Conservation (phyloP, 1,284 basidiomycete species). For the Rhodotorula mucilaginosa region DNA sequence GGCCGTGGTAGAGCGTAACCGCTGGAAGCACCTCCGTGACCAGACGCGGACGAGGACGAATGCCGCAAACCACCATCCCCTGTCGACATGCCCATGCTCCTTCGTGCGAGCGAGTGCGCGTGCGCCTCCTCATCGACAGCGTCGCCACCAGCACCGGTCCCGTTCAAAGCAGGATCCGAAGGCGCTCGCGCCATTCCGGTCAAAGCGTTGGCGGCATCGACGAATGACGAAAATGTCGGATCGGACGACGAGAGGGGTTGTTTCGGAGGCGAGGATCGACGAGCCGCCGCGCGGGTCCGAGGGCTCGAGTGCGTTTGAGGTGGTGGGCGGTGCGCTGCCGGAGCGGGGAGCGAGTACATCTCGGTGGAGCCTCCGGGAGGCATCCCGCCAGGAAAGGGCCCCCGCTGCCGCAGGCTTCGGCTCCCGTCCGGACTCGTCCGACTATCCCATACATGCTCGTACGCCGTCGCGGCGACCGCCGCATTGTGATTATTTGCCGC, state of each 20-base stretch:
- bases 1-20: constrained; percentile 15
- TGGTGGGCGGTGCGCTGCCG: not conserved
- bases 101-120: constrained; percentile 20
- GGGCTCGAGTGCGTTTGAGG: not conserved
- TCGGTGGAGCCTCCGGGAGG: not conserved
- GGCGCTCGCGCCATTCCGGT: constrained; percentile 32
- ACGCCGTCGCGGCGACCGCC: too few relatives aligned
- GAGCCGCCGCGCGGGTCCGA: not conserved
- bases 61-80: not conserved
- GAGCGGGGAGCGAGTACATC: not conserved
- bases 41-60: constrained; percentile 6
- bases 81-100: not conserved
- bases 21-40: not conserved
- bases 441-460: constrained; percentile 1
- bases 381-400: not conserved
- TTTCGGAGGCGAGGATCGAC: not conserved
- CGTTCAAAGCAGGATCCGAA: constrained; percentile 18
- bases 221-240: constrained; percentile 37
- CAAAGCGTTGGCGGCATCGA: constrained; percentile 39
- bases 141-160: constrained; percentile 24
- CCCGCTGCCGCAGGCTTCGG: not conserved
- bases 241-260: constrained; percentile 29
- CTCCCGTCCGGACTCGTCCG: not conserved
- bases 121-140: constrained; percentile 2
- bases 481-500: not conserved